A percentile compares a stretch with the other conserved stretches of the same genome.
Conservation (phyloP, 148 eudicot genomes). For the Talinum fruticosum region DNA sequence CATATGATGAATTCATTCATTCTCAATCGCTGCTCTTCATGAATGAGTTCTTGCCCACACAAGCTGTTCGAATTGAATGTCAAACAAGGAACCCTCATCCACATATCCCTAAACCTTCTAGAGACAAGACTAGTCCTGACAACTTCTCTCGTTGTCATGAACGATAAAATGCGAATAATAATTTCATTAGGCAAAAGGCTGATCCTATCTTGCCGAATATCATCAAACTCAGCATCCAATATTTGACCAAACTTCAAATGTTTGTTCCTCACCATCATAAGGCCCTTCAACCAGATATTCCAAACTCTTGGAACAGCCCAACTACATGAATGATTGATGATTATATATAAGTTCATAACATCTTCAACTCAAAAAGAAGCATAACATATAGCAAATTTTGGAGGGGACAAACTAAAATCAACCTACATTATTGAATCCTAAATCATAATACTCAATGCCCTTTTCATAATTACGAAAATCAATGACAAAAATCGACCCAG, state of each 20-base stretch:
- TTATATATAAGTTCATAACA: not conserved
- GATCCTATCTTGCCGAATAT: not conserved
- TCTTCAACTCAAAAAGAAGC: not conserved
- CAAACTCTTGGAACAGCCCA: not conserved
- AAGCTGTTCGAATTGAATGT: conserved; percentile 6
- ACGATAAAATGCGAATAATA: conserved; percentile 11
- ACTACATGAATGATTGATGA: not conserved
- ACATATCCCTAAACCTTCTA: conserved; percentile 13
- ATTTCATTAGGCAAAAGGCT: conserved; percentile 21
- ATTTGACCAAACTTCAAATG: not conserved
- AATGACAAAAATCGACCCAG: not conserved
- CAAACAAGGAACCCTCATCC: conserved; percentile 12
- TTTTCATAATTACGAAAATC: not conserved
- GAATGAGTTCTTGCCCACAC: conserved; percentile 6
- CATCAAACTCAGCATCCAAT: not conserved
- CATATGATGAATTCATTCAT: conserved; percentile 8
- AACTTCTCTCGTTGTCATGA: conserved; percentile 10
- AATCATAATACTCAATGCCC: not conserved
- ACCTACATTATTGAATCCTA: too few relatives aligned
- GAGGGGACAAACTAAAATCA: too few relatives aligned
- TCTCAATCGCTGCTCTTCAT: conserved; percentile 5
- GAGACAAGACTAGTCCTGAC: conserved; percentile 4
- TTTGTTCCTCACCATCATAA: conserved; percentile 5
- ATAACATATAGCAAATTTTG: too few relatives aligned
- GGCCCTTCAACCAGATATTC: not conserved